Evolutionary conservation across 768 basidiomycete genomes (phyloP).

Genomic region (Mrakia frigida): DNA sequence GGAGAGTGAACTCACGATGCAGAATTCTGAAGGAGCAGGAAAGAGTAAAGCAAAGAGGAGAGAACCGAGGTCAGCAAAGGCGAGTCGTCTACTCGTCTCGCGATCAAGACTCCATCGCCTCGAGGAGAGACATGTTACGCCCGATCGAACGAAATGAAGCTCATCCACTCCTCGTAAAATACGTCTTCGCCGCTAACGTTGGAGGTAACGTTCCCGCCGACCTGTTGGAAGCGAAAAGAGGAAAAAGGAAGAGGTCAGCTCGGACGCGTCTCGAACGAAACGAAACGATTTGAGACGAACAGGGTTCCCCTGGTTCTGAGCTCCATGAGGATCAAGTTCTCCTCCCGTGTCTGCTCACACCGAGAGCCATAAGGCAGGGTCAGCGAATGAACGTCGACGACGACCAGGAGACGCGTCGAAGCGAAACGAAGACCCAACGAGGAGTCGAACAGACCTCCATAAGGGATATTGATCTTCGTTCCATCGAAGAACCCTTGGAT

Average conservation of each 20-base stretch:
- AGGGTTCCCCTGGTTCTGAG: constrained; percentile 46
- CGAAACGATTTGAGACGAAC: too few relatives aligned
- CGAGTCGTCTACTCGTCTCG: too few relatives aligned
- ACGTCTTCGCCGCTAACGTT: constrained; percentile 45
- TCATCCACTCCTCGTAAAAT: constrained; percentile 51
- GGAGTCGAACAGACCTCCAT: constrained; percentile 30
- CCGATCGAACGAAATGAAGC: constrained; percentile 49
- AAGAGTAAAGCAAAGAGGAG: too few relatives aligned
- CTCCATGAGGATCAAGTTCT: constrained; percentile 50
- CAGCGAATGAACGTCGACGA: too few relatives aligned
- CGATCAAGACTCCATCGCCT: background rate
- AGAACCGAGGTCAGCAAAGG: too few relatives aligned
- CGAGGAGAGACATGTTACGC: constrained; percentile 31
- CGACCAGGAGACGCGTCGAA: too few relatives aligned
- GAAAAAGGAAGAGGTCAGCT: too few relatives aligned
- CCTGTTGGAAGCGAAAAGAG: constrained; percentile 9
- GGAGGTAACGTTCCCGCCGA: constrained; percentile 47
- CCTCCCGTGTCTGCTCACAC: constrained; percentile 48
- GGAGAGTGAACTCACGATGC: too few relatives aligned
- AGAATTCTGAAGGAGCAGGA: too few relatives aligned
- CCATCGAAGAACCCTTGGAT: constrained; percentile 53
- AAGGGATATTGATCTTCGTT: constrained; percentile 47
- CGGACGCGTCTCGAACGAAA: too few relatives aligned
- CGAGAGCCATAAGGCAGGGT: too few relatives aligned
- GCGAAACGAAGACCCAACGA: too few relatives aligned